Evolutionary conservation across 495 filamentous ascomycete species (phyloP), one percentile per base, ranked within the genome.

Genomic region (Aspergillus baeticus): DNA sequence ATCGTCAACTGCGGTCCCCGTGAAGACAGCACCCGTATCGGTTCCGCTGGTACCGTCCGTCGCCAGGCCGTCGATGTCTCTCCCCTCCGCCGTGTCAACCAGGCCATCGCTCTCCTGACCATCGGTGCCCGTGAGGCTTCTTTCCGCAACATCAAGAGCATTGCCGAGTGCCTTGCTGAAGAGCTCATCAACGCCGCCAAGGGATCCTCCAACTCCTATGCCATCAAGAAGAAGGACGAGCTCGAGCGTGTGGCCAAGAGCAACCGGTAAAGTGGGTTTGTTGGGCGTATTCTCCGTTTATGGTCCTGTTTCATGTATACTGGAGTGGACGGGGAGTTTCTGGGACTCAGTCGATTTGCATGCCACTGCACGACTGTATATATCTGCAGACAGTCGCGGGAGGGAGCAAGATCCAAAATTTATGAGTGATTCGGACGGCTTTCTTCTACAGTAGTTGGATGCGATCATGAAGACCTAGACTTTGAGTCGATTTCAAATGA

Each of bases 181-280:
- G 94, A 99, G 85, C 86, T 99, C 72, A 97, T 99, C 86, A 99
- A 99, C 84, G 95, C 95, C 71, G 94, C 95, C 74, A 99, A 99
- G 89, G 94, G 94, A 65, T 92, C 88, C 86, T 93, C 89, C 79
- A 99, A 99, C 90, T 96, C 90, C 61, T 99, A 98, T 74, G 94
- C 94, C 61, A 99, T 99, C 84, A 99, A 99, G 90, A 99, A 99
- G 91, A 99, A 99, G 92, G 94, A 99, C 77, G 95, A 99, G 87
- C 77, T 99, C 80, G 94, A 98, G 87, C 94, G 94, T 88, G 94
- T 98, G 73, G 94, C 94, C 78, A 98, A 98, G 91, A 90, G 85
- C 81, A 98, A 98, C 86, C 90, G 94, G 87, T 98, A 98, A 77
- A 77, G 63, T 68, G 69, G 55, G 62, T 65, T 61, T 68, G 62